Evolutionary conservation across 2,329 filamentous ascomycete species (phyloP).

Genomic region (Aspergillus amoenus): DNA sequence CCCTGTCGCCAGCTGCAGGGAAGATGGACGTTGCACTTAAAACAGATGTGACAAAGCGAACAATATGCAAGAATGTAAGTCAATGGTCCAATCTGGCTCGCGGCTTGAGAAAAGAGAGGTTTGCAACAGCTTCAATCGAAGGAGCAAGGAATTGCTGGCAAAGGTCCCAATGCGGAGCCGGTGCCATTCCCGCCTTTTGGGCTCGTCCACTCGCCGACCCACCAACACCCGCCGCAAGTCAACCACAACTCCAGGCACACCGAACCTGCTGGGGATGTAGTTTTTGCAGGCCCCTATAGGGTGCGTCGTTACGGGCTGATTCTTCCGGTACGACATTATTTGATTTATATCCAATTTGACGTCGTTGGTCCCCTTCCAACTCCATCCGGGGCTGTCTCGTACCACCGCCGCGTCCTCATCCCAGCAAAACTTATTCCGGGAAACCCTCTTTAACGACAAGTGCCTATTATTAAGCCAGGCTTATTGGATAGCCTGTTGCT

Average conservation of each 20-base stretch:
- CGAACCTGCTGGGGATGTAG: neutral
- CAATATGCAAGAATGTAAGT: neutral
- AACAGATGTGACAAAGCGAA: neutral
- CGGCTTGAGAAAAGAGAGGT: neutral
- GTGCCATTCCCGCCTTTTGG: constrained; percentile 3
- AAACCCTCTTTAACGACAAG: constrained; percentile 26
- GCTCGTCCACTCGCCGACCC: constrained; percentile 4
- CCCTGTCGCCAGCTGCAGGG: constrained; percentile 14
- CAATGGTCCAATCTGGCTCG: neutral
- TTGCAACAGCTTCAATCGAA: neutral
- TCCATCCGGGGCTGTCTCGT: neutral
- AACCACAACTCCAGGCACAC: neutral
- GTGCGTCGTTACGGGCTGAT: constrained; percentile 5
- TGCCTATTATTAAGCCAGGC: neutral
- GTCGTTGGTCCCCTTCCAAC: constrained; percentile 16
- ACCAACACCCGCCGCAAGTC: neutral
- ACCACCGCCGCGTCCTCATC: constrained; percentile 17
- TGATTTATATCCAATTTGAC: constrained; percentile 2
- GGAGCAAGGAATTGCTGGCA: neutral
- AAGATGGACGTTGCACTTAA: constrained; percentile 18
- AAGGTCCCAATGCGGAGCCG: constrained; percentile 15
- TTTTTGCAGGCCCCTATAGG: constrained; percentile 5
- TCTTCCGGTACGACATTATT: constrained; percentile 9
- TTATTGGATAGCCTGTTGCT: neutral
- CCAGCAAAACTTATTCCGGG: constrained; percentile 31